Percentiles rank a stretch among this genome's conserved stretches.
These are phyloP conservation scores for Syncephalastrum sp. DNA, from an alignment of 371 early-diverging fungal species.

Conservation along the genomic window DNA sequence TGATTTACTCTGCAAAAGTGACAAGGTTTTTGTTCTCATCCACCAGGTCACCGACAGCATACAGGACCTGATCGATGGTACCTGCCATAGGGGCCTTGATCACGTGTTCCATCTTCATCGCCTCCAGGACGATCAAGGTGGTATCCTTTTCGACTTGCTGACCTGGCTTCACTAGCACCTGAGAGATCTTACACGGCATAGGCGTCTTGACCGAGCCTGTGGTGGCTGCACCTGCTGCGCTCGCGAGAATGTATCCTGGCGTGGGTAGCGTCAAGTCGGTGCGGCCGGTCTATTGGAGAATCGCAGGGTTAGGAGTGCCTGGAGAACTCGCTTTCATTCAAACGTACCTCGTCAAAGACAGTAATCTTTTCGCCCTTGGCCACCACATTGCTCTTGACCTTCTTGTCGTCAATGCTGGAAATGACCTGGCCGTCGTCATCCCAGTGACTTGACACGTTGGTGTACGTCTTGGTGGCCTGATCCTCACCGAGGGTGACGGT, in stretches of 20 bases:
- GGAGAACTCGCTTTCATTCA: too few relatives aligned
- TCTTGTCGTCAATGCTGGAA: constrained; percentile 59
- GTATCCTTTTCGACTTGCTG: constrained; percentile 83
- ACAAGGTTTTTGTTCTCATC: constrained; percentile 84
- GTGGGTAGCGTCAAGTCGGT: constrained; percentile 61
- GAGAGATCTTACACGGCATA: constrained; percentile 96
- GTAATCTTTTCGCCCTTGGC: constrained; percentile 58
- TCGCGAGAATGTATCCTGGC: constrained; percentile 55
- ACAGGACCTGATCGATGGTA: constrained; percentile 70
- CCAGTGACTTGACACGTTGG: constrained; percentile 24
- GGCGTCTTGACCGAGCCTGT: constrained; percentile 84
- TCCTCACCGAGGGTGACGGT: constrained; percentile 22
- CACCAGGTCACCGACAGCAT: constrained; percentile 86
- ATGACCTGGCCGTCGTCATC: constrained; percentile 49
- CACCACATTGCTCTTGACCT: constrained; percentile 60
- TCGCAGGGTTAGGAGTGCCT: neutral
- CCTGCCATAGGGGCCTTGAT: constrained; percentile 85
- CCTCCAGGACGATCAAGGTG: constrained; percentile 86
- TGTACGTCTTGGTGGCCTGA: constrained; percentile 25
- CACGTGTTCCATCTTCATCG: constrained; percentile 99
- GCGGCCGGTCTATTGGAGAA: constrained; percentile 42
- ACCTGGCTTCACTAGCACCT: constrained; percentile 80
- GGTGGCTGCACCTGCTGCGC: constrained; percentile 43
- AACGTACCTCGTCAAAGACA: constrained; percentile 62
- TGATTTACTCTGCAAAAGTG: constrained; percentile 54